Percentiles rank a stretch among this genome's conserved stretches.
Evolutionary conservation across 2,329 filamentous ascomycete genomes (phyloP).

Genomic region (Alternaria dauci): DNA sequence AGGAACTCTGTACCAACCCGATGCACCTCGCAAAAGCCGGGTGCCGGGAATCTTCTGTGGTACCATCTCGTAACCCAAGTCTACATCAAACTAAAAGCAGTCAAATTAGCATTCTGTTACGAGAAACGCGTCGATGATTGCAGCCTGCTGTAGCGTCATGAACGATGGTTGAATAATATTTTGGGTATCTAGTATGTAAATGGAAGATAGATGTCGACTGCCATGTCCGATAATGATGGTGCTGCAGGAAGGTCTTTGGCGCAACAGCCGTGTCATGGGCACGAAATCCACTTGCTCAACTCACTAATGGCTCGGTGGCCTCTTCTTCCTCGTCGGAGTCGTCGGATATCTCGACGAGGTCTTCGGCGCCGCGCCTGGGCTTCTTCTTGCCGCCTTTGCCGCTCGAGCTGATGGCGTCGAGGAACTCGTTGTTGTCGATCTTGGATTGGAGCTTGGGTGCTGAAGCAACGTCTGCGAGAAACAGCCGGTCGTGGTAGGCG

Average conservation of each 20-base stretch:
- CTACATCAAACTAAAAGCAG: neutral
- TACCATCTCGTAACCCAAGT: neutral
- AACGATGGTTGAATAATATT: neutral
- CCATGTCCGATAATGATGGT: neutral
- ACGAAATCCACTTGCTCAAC: slow-evolving; percentile 14
- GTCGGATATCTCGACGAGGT: slow-evolving; percentile 45
- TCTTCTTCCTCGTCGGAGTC: slow-evolving; percentile 38
- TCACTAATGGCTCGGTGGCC: slow-evolving; percentile 9
- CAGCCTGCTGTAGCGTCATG: neutral
- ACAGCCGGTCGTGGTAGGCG: slow-evolving; percentile 76
- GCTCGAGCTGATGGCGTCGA: slow-evolving; percentile 69
- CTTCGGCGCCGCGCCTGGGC: slow-evolving; percentile 38
- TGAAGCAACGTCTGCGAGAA: slow-evolving; percentile 57
- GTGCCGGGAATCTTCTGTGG: neutral
- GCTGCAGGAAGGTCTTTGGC: slow-evolving; percentile 1
- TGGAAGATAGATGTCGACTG: neutral
- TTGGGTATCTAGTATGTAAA: slow-evolving; percentile 16
- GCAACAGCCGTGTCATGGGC: slow-evolving; percentile 6
- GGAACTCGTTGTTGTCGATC: slow-evolving; percentile 66
- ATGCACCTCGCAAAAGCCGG: neutral
- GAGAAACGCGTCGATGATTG: neutral
- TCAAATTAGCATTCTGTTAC: neutral
- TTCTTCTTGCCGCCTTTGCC: slow-evolving; percentile 53
- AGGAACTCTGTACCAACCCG: neutral
- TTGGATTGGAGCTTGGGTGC: slow-evolving; percentile 62